Percentiles rank a stretch among this genome's conserved stretches.
These are phyloP conservation scores for Triticum aestivum DNA, from an alignment of 176 grass and related monocot genomes.

Conservation along the genomic window DNA sequence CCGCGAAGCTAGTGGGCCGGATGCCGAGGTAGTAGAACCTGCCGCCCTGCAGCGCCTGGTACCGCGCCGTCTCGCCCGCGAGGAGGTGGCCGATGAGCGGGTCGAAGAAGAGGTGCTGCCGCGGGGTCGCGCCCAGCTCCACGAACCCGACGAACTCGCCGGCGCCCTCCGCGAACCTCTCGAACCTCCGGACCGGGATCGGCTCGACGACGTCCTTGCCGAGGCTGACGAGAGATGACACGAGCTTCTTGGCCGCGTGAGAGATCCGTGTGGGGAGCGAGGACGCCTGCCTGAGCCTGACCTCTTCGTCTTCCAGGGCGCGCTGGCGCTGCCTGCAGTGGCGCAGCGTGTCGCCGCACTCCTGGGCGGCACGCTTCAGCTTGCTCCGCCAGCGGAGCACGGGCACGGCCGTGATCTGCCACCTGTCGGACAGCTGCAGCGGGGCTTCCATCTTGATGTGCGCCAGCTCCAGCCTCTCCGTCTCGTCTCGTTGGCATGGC, in stretches of 20 bases:
- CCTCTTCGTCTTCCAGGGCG: neutral
- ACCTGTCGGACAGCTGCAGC: neutral
- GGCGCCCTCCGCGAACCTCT: slow-evolving; percentile 7
- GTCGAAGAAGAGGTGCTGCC: neutral
- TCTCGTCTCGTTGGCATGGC: neutral
- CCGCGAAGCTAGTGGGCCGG: neutral
- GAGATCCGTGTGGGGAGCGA: neutral
- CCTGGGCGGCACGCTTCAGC: neutral
- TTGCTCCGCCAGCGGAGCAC: neutral
- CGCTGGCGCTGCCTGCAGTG: neutral
- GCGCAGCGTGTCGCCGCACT: neutral
- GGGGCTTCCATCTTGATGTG: slow-evolving; percentile 1
- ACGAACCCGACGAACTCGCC: slow-evolving; percentile 10
- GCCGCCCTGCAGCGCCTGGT: neutral
- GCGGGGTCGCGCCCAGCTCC: neutral
- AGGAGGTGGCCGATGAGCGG: slow-evolving; percentile 25
- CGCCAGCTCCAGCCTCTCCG: slow-evolving; percentile 14
- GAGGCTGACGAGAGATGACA: neutral
- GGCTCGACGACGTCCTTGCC: neutral
- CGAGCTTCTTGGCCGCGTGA: neutral
- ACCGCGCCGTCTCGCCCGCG: neutral
- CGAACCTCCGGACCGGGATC: neutral
- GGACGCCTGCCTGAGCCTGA: too few relatives aligned
- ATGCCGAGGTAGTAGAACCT: neutral
- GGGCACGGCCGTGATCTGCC: neutral